A percentile compares a stretch with the other conserved stretches of the same genome.
Evolutionary conservation across 345 rosid species (phyloP).

Genomic region (Brassica cretica): DNA sequence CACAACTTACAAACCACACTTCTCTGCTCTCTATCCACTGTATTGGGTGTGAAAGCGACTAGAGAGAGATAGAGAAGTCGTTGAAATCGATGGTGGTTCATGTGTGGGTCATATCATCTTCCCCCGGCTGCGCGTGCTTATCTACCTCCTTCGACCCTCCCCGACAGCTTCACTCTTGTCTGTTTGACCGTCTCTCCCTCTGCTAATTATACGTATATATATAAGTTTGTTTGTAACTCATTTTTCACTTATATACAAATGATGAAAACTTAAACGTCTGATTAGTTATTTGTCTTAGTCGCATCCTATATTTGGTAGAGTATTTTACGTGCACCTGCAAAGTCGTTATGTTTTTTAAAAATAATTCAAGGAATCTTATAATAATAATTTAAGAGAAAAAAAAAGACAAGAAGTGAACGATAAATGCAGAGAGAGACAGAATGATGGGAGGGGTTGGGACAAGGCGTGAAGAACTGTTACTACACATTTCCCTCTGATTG

Average conservation of each 20-base stretch:
- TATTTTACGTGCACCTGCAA: slow-evolving; percentile 2
- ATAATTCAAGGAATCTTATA: neutral
- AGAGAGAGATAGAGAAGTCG: slow-evolving; percentile 29
- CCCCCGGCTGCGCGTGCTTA: slow-evolving; percentile 39
- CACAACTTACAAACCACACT: slow-evolving; percentile 11
- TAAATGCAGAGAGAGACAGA: slow-evolving; percentile 39
- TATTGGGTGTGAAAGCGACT: slow-evolving; percentile 40
- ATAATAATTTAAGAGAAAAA: neutral
- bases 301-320: neutral
- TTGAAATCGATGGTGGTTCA: slow-evolving; percentile 20
- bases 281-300: slow-evolving; percentile 25
- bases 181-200: slow-evolving; percentile 30
- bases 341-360: neutral
- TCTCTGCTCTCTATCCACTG: slow-evolving; percentile 1
- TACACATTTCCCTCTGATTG: slow-evolving; percentile 38
- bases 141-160: slow-evolving; percentile 30
- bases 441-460: slow-evolving; percentile 36
- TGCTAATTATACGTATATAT: slow-evolving; percentile 7
- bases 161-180: slow-evolving; percentile 38
- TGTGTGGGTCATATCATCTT: slow-evolving; percentile 35
- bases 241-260: neutral
- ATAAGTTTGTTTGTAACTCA: neutral
- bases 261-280: slow-evolving; percentile 17
- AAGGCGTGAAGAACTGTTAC: slow-evolving; percentile 30
- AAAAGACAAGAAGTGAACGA: slow-evolving; percentile 17